Conservation (phyloP, 106 monocot species). For the Dendrobium catenatum region DNA sequence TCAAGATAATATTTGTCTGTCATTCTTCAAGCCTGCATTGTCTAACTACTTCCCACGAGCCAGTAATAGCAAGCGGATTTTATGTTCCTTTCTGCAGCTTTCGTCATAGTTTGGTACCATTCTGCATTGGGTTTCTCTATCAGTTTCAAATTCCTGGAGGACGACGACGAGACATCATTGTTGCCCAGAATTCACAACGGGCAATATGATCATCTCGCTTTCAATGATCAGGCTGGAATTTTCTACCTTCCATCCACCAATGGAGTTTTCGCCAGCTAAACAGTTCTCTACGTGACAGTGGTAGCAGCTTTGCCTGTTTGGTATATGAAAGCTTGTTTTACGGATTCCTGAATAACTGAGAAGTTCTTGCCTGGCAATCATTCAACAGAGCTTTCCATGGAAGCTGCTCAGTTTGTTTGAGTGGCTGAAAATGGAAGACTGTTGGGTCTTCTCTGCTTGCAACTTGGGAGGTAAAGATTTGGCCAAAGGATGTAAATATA, state of each 20-base stretch:
- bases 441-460: not conserved
- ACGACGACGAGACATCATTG: not conserved
- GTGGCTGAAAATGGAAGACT: not conserved
- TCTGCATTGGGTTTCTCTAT: not conserved
- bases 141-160: conserved; percentile 3
- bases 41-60: not conserved
- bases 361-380: not conserved
- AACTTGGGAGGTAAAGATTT: not conserved
- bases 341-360: not conserved
- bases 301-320: not conserved
- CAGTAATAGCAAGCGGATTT: not conserved
- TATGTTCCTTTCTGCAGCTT: conserved; percentile 1
- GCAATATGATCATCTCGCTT: not conserved
- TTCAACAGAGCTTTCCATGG: not conserved
- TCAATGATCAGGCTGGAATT: not conserved
- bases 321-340: not conserved
- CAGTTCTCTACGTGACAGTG: not conserved
- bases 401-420: not conserved
- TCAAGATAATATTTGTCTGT: too few relatives aligned
- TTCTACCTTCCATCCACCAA: not conserved
- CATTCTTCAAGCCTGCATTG: not conserved
- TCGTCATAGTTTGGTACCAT: not conserved
- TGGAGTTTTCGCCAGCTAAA: not conserved
- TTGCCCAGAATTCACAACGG: not conserved
- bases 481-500: not conserved